Evolutionary conservation across 768 basidiomycete genomes (phyloP).

Genomic region (Kwoniella newhampshirensis): DNA sequence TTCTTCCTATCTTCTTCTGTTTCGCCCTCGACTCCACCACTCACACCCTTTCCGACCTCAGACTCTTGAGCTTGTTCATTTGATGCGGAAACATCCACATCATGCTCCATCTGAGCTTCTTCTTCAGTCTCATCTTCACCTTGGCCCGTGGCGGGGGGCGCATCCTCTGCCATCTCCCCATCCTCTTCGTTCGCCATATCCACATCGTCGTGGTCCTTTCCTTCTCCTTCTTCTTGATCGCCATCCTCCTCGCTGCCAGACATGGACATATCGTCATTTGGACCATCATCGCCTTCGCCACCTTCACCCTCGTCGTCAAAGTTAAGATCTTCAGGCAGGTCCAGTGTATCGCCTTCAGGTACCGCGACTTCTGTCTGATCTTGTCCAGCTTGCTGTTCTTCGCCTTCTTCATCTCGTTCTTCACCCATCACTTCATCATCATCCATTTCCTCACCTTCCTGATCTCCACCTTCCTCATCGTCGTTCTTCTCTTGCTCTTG

Average conservation of each 20-base stretch:
- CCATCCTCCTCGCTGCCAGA: conserved; percentile 34
- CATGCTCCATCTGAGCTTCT: conserved; percentile 33
- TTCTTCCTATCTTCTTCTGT: conserved; percentile 55
- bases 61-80: conserved; percentile 48
- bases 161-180: conserved; percentile 35
- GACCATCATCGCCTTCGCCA: conserved; percentile 22
- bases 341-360: conserved; percentile 75
- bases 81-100: conserved; percentile 39
- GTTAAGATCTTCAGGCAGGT: conserved; percentile 70
- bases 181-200: conserved; percentile 40
- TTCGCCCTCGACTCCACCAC: conserved; percentile 26
- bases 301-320: conserved; percentile 44
- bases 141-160: conserved; percentile 42
- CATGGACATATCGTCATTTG: conserved; percentile 52
- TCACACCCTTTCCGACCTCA: conserved; percentile 31
- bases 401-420: conserved; percentile 63
- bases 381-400: conserved; percentile 52
- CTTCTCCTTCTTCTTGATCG: conserved; percentile 52
- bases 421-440: conserved; percentile 42
- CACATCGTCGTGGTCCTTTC: conserved; percentile 28
- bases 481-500: conserved; percentile 34
- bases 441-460: conserved; percentile 27
- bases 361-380: conserved; percentile 71
- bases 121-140: conserved; percentile 49
- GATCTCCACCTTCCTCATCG: conserved; percentile 31